Base-by-base conservation (phyloP, 345 rosid species). In the Cardamine occulta region DNA sequence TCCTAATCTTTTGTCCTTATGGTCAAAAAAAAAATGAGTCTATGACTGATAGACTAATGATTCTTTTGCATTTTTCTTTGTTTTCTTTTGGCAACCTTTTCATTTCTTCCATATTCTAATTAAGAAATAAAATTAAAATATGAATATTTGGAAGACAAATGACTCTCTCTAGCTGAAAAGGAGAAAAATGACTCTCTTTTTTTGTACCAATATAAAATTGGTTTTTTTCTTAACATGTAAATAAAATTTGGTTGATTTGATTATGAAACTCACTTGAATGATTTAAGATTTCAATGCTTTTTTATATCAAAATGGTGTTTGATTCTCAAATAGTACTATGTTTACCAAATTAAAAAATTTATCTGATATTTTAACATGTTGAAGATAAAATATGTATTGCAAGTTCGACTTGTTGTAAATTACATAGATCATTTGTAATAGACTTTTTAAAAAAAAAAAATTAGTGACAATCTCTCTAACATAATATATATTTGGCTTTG, bases 1-100 rank as follows among this genome's bases (percentile, higher is more conserved):
- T 72, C 63, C 76, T 76, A 54, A 26, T 60, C 64, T 65, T 23
- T 77, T 42, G 55, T 39, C 32, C 65, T 61, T 76, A 53, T 76
- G 39, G 74, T 52, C 48, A 51, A 48, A 4, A 9, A 2, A 8
- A 37, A 15, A 2, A 7, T 58, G 10, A 47, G 12, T 71, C 68
- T 23, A 34, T 72, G 37, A 65, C 24, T 57, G 28, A 58, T n/a
- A 58, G 5, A 3, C 35, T 1, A 24, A 53, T 24, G 2, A 23
- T 53, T 53, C 32, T 12, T 42, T 42, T 42, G 7, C 2, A 5
- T 42, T 14, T 42, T 14, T 42, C 2, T 42, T 5, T 40, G 15
- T 40, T 45, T 11, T 40, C 12, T 24, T 42, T 13, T 24, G 2
- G 26, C n/a, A 21, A 52, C 31, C 2, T 53, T 24, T 53, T 53